Base-by-base conservation (phyloP, 768 basidiomycete genomes). In the Rhodotorula kratochvilovae region DNA sequence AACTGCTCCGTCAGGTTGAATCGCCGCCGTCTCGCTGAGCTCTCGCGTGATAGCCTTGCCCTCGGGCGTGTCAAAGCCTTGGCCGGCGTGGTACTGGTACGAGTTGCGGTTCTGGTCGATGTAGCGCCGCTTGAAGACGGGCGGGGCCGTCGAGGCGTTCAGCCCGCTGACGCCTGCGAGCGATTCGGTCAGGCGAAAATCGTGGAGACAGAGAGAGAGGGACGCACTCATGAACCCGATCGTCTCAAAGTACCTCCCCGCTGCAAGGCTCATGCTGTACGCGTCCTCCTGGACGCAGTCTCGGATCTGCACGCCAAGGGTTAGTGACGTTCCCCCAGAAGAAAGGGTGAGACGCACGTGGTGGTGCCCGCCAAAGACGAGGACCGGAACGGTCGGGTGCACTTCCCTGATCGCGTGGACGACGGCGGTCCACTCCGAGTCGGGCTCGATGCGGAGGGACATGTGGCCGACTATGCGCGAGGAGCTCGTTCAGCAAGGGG, bases 171-270 rank as follows among this genome's bases (percentile, higher is more conserved):
- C 33, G 39, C 66, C 63, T 66, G 58, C 8, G 0, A 1, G 7
- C 3, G 3, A 7, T 13, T 16, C 3, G 42, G 23, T 5, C 35
- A 66, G 59, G 31, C 12, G 25, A 2, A 0, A 15, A 16, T 16
- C 8, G 15, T 19, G 5, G 33, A 10, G 35, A 36, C 12, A 10
- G 27, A 19, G 35, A 55, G 31, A n/a, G 60, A 21, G 54, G 31
- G n/a, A 67, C 71, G 53, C 76, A 88, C 89, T 88, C 83, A 89
- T 81, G 86, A 87, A 91, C 16, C 90, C 91, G 64, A 94, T 82
- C 17, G 92, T 96, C 81, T 96, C 93, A 88, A 95, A 90, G 78
- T 94, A 95, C 33, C 91, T 83, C 27, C 93, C 90, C 73, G 90
- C 89, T 77, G 91, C 90, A 70, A 93, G 78, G 3, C 88, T 83